A percentile compares a stretch with the other conserved stretches of the same genome.
Evolutionary conservation across 257 asterid species (phyloP).

Genomic region (Striga asiatica): DNA sequence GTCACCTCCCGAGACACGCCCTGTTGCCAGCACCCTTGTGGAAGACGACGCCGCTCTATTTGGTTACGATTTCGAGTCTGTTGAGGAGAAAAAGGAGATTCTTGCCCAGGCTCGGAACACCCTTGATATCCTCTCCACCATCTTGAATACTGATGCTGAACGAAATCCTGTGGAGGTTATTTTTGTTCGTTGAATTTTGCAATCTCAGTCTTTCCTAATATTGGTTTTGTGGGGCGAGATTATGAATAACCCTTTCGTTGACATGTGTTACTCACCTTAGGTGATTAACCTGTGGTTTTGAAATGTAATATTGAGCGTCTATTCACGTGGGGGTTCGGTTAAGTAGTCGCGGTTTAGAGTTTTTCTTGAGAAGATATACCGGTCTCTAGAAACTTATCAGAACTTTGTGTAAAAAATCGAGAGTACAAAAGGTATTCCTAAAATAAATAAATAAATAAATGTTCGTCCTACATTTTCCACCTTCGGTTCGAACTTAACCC

Average conservation of each 20-base stretch:
- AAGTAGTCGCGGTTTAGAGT: too few species aligned
- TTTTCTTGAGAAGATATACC: neutral
- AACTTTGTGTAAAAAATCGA: too few species aligned
- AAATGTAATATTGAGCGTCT: too few species aligned
- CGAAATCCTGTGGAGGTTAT: conserved; percentile 50
- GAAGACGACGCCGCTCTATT: conserved; percentile 3
- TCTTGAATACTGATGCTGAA: conserved; percentile 49
- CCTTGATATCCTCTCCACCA: conserved; percentile 60
- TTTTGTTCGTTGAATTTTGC: too few species aligned
- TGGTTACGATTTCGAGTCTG: conserved; percentile 31
- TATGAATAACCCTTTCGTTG: neutral
- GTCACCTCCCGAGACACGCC: conserved; percentile 29
- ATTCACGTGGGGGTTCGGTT: too few species aligned
- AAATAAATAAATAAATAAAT: too few species aligned
- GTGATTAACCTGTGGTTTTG: too few species aligned
- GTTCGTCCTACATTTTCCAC: neutral
- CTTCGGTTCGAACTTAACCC: neutral
- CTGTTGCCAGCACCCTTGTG: neutral
- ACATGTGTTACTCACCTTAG: neutral
- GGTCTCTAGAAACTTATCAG: too few species aligned
- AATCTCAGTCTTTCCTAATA: too few species aligned
- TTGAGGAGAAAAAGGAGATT: conserved; percentile 51
- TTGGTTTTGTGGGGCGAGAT: too few species aligned
- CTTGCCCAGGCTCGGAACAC: conserved; percentile 52
- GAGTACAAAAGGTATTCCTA: too few species aligned